These are phyloP conservation scores for Penicillium vulpinum DNA, from an alignment of 2,329 filamentous ascomycete species.

Conservation along the genomic window DNA sequence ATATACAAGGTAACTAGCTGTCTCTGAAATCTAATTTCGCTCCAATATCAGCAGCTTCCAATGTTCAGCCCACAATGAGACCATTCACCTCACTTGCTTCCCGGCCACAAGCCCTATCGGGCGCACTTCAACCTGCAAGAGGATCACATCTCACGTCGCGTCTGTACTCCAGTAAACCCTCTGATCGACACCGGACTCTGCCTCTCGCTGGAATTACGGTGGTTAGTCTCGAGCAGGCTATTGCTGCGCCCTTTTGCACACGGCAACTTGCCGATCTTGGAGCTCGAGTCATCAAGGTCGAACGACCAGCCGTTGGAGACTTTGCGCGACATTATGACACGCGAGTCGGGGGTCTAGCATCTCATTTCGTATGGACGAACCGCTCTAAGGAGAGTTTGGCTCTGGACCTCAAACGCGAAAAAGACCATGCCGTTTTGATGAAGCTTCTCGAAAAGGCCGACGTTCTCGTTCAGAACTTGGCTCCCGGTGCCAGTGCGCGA, in stretches of 20 bases:
- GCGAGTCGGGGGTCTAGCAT: slow-evolving; percentile 52
- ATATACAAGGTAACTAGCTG: background rate
- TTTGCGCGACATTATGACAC: slow-evolving; percentile 56
- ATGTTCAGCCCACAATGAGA: background rate
- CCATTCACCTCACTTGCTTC: background rate
- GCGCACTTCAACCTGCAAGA: background rate
- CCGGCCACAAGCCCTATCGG: background rate
- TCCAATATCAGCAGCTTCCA: background rate
- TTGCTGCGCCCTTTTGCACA: slow-evolving; percentile 57
- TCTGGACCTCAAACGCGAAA: slow-evolving; percentile 50
- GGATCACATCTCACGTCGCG: background rate
- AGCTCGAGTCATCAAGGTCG: slow-evolving; percentile 57
- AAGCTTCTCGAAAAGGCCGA: slow-evolving; percentile 49
- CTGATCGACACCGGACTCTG: slow-evolving; percentile 11
- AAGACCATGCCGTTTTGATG: slow-evolving; percentile 48
- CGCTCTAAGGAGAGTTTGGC: slow-evolving; percentile 57
- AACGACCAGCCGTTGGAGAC: slow-evolving; percentile 54
- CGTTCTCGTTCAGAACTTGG: slow-evolving; percentile 56
- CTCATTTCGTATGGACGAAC: slow-evolving; percentile 59
- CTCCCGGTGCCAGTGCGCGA: slow-evolving; percentile 51
- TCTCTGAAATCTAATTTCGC: too few relatives aligned
- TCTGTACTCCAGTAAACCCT: slow-evolving; percentile 4
- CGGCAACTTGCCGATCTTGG: slow-evolving; percentile 56
- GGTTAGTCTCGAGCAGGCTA: slow-evolving; percentile 56
- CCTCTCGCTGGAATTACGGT: slow-evolving; percentile 52